Percentiles rank a stretch among this genome's conserved stretches.
phyloP scores from a whole-genome alignment of 1,284 basidiomycete species.

The Golubevia pallescens region DNA sequence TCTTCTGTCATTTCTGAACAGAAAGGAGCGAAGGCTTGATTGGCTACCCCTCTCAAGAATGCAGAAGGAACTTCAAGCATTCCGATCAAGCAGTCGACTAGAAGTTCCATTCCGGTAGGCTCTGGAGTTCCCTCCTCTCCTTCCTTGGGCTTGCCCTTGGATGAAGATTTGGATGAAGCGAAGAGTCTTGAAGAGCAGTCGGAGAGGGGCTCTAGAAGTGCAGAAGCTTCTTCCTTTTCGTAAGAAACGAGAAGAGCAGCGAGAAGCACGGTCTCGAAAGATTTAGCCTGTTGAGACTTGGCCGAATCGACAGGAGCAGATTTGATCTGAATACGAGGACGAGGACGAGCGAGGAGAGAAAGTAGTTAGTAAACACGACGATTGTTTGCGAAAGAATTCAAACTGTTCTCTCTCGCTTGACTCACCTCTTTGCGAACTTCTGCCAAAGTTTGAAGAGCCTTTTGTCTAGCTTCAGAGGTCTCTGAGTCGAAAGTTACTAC shows the following conservation, averaged over 20 bases:
- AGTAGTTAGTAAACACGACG: no score
- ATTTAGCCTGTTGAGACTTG: background rate
- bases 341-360: no score
- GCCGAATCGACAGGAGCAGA: background rate
- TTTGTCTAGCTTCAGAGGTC: conserved; percentile 67
- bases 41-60: conserved; percentile 81
- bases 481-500: conserved; percentile 72
- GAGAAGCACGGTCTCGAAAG: conserved; percentile 36
- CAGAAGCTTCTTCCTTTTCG: conserved; percentile 67
- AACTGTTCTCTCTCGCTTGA: conserved; percentile 8
- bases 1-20: conserved; percentile 74
- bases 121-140: conserved; percentile 64
- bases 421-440: conserved; percentile 66
- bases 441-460: conserved; percentile 68
- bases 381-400: background rate
- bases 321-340: background rate
- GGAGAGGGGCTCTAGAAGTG: conserved; percentile 25
- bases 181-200: conserved; percentile 37
- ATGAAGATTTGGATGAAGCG: conserved; percentile 36
- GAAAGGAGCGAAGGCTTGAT: conserved; percentile 80
- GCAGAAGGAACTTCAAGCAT: conserved; percentile 83
- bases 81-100: conserved; percentile 86
- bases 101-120: conserved; percentile 76
- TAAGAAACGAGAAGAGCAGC: conserved; percentile 51
- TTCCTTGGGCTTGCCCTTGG: conserved; percentile 18